phyloP scores from a whole-genome alignment of 2,329 filamentous ascomycete species.

The Grosmannia penicillata region DNA sequence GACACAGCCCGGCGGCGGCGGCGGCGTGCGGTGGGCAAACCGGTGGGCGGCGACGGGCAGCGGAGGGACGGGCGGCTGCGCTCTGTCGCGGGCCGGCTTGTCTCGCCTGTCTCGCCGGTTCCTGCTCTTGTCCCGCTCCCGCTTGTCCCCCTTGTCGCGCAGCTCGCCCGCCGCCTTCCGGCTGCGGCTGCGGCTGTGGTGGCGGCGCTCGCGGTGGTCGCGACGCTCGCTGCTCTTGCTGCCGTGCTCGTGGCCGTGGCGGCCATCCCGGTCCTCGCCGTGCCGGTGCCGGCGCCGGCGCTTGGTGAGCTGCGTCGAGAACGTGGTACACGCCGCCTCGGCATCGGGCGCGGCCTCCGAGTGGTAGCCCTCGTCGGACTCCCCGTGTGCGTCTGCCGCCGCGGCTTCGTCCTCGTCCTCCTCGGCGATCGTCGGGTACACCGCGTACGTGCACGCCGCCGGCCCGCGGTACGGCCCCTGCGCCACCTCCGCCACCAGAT shows the following conservation, averaged over 20 bases:
- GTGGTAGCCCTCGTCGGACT: constrained; percentile 17
- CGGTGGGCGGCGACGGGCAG: constrained; percentile 6
- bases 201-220: constrained; percentile 10
- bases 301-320: constrained; percentile 33
- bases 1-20: constrained; percentile 3
- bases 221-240: constrained; percentile 12
- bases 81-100: no score
- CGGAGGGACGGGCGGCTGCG: neutral
- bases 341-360: constrained; percentile 9
- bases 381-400: neutral
- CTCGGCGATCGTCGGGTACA: constrained; percentile 16
- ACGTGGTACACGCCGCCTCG: constrained; percentile 18
- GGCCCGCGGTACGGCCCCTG: no score
- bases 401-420: constrained; percentile 11
- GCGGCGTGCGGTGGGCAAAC: constrained; percentile 8
- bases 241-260: constrained; percentile 6
- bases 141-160: no score
- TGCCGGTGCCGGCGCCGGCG: constrained; percentile 18
- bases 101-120: no score
- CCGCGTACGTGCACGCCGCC: no score
- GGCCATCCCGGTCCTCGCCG: constrained; percentile 15
- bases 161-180: no score
- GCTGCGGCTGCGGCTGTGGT: constrained; percentile 10
- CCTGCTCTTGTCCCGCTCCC: no score
- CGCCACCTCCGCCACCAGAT: neutral